Conservation (phyloP, 306 rosid species). For the Carpinus viminea region DNA sequence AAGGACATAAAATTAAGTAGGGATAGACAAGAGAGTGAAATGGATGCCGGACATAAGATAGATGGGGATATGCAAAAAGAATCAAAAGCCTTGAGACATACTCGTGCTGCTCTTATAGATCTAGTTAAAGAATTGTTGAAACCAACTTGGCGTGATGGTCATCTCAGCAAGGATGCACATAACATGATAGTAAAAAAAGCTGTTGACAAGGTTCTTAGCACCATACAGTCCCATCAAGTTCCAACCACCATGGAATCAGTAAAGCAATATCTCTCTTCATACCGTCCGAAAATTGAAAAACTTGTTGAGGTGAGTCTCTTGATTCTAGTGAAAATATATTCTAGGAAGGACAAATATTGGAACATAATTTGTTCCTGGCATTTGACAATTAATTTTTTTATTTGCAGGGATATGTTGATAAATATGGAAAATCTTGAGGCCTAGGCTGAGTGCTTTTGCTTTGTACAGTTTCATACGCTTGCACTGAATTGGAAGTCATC, state of each 20-base stretch:
- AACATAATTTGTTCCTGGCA: slow-evolving; percentile 22
- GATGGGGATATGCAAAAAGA: slow-evolving; percentile 56
- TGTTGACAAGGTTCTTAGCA: slow-evolving; percentile 78
- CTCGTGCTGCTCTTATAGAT: slow-evolving; percentile 76
- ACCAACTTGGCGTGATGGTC: slow-evolving; percentile 90
- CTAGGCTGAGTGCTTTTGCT: slow-evolving; percentile 37
- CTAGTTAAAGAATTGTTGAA: slow-evolving; percentile 80
- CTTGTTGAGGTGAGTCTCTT: slow-evolving; percentile 73
- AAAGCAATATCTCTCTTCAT: slow-evolving; percentile 62
- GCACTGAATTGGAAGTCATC: slow-evolving; percentile 38
- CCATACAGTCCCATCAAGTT: slow-evolving; percentile 71
- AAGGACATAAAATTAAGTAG: slow-evolving; percentile 45
- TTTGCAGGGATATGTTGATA: slow-evolving; percentile 91
- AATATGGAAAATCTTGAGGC: slow-evolving; percentile 79
- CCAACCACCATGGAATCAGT: slow-evolving; percentile 60
- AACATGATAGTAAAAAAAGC: slow-evolving; percentile 74
- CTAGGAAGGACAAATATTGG: slow-evolving; percentile 22
- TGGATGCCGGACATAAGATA: slow-evolving; percentile 42
- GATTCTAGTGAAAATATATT: slow-evolving; percentile 23
- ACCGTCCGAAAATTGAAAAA: slow-evolving; percentile 69
- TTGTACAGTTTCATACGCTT: slow-evolving; percentile 54
- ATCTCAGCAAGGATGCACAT: slow-evolving; percentile 80
- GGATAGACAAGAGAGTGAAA: slow-evolving; percentile 44
- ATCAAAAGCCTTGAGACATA: slow-evolving; percentile 49
- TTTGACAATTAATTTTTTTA: slow-evolving; percentile 48